Evolutionary conservation across 805 yeast genomes (phyloP), one percentile per base, ranked within the genome.

Genomic region (Spathaspora passalidarum): DNA sequence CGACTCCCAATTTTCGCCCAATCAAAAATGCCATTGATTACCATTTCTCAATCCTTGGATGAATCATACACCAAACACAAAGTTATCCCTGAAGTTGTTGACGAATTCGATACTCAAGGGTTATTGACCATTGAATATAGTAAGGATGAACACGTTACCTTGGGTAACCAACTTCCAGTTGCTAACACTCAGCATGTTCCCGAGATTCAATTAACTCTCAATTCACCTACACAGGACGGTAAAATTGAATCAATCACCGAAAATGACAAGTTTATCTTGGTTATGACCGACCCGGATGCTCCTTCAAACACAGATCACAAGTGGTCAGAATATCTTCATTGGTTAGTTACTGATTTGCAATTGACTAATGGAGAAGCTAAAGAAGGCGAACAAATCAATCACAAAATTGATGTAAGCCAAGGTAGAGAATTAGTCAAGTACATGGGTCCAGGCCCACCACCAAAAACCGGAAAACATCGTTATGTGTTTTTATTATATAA

Each of bases 261-360:
- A 19, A 63, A 73, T 20, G 84, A 81, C 52, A 66, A 75, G 42
- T 90, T 86, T 67, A 81, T 94, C 9, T 68, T 91, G 53, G 86
- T 87, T 2, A 55, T 90, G 53, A 91, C 97, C 6, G 97, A 90
- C 64, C 97, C 97, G 1, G 97, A 90, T 70, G 97, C 97, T 6
- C 97, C 97, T 11, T 79, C 90, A 3, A 77, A 81, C 54, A 75
- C 78, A 2, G 96, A 90, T 62, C 81, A 84, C 59, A 88, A 82
- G 61, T 89, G 96, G 95, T 84, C 94, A 2, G 96, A 90, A 65
- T 90, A 73, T 62, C 81, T 86, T 44, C 97, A 90, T 68, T 88
- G 80, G 75, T 69, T 90, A 34, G 68, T 74, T 25, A 65, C 81
- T 2, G 83, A 84, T 53, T 73, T 84, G 55, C 59, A 68, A 36